A percentile compares a stretch with the other conserved stretches of the same genome.
Evolutionary conservation across 768 basidiomycete genomes (phyloP).

Genomic region (Lanmaoa rubissima): DNA sequence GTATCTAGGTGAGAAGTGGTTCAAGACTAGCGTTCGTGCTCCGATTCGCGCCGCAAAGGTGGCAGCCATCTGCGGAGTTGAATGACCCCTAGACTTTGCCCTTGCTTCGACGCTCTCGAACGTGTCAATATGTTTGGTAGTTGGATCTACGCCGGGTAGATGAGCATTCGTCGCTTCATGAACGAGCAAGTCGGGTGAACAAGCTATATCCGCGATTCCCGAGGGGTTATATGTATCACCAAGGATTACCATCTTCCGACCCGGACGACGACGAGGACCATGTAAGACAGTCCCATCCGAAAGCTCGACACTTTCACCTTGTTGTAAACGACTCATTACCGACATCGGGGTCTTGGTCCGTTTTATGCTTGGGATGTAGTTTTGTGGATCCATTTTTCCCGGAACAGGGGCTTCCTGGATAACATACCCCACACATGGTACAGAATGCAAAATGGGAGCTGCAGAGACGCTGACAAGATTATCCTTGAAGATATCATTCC

Average conservation of each 20-base stretch:
- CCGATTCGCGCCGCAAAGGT: constrained; percentile 66
- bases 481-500: constrained; percentile 64
- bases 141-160: constrained; percentile 59
- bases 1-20: constrained; percentile 85
- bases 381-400: constrained; percentile 69
- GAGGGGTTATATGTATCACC: constrained; percentile 85
- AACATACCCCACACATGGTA: constrained; percentile 80
- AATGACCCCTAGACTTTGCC: constrained; percentile 79
- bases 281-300: constrained; percentile 70
- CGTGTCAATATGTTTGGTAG: constrained; percentile 61
- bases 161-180: constrained; percentile 92
- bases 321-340: constrained; percentile 63
- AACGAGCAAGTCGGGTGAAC: constrained; percentile 68
- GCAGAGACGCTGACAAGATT: constrained; percentile 62
- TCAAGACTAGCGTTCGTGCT: constrained; percentile 66
- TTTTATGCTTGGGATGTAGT: constrained; percentile 66
- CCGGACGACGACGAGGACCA: constrained; percentile 62
- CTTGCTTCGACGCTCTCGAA: constrained; percentile 58
- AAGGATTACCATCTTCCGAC: constrained; percentile 76
- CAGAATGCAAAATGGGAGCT: constrained; percentile 76
- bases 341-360: constrained; percentile 69
- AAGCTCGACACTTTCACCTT: constrained; percentile 60
- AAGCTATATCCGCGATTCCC: constrained; percentile 57
- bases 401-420: constrained; percentile 68
- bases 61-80: constrained; percentile 90